Base-by-base conservation (phyloP, 768 basidiomycete species). In the Saitozyma podzolica region DNA sequence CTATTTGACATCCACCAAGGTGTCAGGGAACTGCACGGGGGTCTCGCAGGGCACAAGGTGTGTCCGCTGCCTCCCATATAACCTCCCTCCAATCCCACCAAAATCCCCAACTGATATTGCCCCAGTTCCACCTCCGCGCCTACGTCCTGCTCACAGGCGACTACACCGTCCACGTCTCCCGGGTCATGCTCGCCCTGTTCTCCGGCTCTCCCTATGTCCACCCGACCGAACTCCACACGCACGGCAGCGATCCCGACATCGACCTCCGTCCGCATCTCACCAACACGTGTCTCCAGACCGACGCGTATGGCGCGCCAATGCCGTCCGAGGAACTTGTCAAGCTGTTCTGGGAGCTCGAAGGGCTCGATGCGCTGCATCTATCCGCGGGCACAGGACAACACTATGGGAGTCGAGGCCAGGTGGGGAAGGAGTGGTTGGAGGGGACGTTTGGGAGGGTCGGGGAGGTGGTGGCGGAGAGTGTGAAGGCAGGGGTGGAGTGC, bases 81-180 rank as follows among this genome's bases (percentile, higher is more conserved):
- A n/a, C n/a, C n/a, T n/a, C n/a, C n/a, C n/a, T n/a, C n/a, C n/a
- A n/a, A n/a, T n/a, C n/a, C n/a, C n/a, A n/a, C n/a, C n/a, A n/a
- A n/a, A n/a, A n/a, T n/a, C n/a, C n/a, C n/a, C n/a, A n/a, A n/a
- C n/a, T n/a, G n/a, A n/a, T n/a, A n/a, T n/a, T n/a, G n/a, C n/a
- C n/a, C n/a, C n/a, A n/a, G 91, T 98, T 98, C 79, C 96, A 99
- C 78, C 84, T 99, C 50, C 86, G 96, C 49, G 89, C 87, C 8
- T 99, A 99, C 78, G 80, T 82, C 52, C 72, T 82, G 49, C 67
- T 81, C 17, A 79, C 86, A 2, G 90, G 90, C 7, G 87, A 88
- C 29, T 83, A 94, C 45, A 85, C 84, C 59, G 82, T 98, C 14
- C 94, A 87, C 80, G 83, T 97, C 50, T 90, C 90, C 70, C 84